Evolutionary conservation across 129 eudicot species (phyloP).

Genomic region (Gnaphalium uliginosum): DNA sequence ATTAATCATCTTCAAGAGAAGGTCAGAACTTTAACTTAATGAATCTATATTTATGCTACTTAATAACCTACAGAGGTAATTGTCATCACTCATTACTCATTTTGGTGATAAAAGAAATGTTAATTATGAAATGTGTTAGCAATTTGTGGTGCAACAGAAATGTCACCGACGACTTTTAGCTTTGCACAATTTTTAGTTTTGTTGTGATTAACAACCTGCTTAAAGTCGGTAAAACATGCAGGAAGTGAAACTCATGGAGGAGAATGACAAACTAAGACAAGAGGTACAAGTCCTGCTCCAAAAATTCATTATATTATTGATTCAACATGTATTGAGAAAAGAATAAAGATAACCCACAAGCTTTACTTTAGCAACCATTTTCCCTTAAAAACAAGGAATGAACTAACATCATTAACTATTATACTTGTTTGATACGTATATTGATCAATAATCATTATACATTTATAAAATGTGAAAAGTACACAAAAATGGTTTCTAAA

Average conservation of each 20-base stretch:
- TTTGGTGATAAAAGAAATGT: constrained; percentile 1
- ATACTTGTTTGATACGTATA: too few relatives aligned
- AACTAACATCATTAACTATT: neutral
- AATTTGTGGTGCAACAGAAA: constrained; percentile 11
- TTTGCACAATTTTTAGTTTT: constrained; percentile 15
- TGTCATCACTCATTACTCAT: neutral
- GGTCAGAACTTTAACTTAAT: constrained; percentile 47
- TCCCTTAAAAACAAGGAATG: neutral
- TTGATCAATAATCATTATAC: too few relatives aligned
- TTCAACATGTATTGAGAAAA: constrained; percentile 16
- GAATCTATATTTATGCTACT: constrained; percentile 1
- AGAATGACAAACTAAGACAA: constrained; percentile 58
- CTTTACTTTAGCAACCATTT: too few relatives aligned
- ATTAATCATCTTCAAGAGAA: constrained; percentile 71
- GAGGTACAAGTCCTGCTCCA: constrained; percentile 45
- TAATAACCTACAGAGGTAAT: neutral
- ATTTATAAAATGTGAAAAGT: neutral
- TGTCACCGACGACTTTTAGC: constrained; percentile 8
- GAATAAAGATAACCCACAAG: constrained; percentile 7
- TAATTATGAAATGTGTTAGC: neutral
- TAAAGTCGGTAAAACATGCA: constrained; percentile 39
- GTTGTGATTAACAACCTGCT: constrained; percentile 15
- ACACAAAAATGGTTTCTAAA: constrained; percentile 8
- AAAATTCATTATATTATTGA: neutral
- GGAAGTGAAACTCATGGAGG: constrained; percentile 78